Evolutionary conservation across 805 yeast species (phyloP), one percentile per base, ranked within the genome.

Genomic region (Wickerhamiella hasegawae): DNA sequence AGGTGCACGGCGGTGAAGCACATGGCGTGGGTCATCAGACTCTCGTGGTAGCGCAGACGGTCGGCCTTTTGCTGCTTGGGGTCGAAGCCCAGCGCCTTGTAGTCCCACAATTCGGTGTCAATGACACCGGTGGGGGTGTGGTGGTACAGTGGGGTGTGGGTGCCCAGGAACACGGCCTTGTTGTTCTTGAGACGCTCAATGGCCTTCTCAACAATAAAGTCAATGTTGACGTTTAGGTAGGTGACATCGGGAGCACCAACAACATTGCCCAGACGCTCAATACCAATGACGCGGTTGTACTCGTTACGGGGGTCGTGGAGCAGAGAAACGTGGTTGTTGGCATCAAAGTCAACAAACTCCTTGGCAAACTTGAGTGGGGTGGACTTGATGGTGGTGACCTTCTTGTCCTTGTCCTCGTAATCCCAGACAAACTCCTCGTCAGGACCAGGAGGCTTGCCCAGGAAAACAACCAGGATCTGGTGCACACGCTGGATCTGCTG

Each of bases 21-120:
- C 94, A 82, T 82, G 25, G 94, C 94, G 50, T 82, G 94, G 12
- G 92, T 82, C 92, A 82, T 80, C 43, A 72, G 60, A 18, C 84
- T 75, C 43, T 81, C 73, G 38, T 72, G 73, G 44, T 77, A 74
- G 40, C 64, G 58, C 41, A 83, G 73, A 43, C 93, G 63, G 33
- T 82, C 76, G 16, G 72, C 72, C 60, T 83, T 82, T 34, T 53
- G 41, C 47, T 68, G 63, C 35, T 68, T 60, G 48, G 67, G 57
- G 35, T 63, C 53, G 63, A 72, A 64, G 32, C 52, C 52, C 4
- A 51, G 33, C 1, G 66, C 65, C 42, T 68, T 59, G 56, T 72
- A 79, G 47, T 77, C 75, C 71, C 73, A 82, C 16, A 77, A 65
- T 28, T 68, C 66, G 16, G 71, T 57, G 51, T 81, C 93, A 68